Base-by-base conservation (phyloP, 2,329 filamentous ascomycete species). In the Sclerotinia subarctica region DNA sequence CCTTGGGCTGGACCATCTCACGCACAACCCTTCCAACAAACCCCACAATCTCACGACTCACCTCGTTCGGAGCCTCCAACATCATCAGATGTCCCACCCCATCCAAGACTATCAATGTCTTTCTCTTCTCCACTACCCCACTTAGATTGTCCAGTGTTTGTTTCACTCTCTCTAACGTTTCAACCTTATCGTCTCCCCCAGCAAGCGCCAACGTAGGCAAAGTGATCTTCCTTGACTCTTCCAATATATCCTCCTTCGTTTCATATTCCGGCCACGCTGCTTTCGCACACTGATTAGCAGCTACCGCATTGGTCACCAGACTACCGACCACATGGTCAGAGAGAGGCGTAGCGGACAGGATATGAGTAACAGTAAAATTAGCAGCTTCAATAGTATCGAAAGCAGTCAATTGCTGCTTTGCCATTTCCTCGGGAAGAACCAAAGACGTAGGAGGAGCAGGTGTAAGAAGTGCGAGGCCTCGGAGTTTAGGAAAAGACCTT, bases 391-490 rank as follows among this genome's bases (percentile, higher is more conserved):
- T 51, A 1, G 66, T 76, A 26, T 72, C 67, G 65, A 80, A 81
- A 0, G 79, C 79, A 6, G 69, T 68, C 8, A 73, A 66, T 68
- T 79, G 78, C 67, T 80, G 77, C 21, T 74, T 72, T 47, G 72
- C 74, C 76, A 79, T 78, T 8, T 79, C 76, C 0, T 67, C 52
- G 0, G 78, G 76, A 1, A 80, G 71, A 8, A 70, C 29, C 19
- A 80, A 69, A 1, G 79, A 71, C 2, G 73, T 73, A 0, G 78
- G 76, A 2, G 79, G 78, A 2, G 79, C 77, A 0, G 79, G 78
- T 1, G 76, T 54, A 13, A 60, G 32, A 42, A 53, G 47, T 47
- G 44, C 17, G 24, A 67, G 44, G 1, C 72, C 73, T 15, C 75
- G 68, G 17, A 74, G 66, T 26, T 79, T 73, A 13, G 44, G 54